Conservation (phyloP, 2,329 filamentous ascomycete species). For the Fusarium incarnatum region DNA sequence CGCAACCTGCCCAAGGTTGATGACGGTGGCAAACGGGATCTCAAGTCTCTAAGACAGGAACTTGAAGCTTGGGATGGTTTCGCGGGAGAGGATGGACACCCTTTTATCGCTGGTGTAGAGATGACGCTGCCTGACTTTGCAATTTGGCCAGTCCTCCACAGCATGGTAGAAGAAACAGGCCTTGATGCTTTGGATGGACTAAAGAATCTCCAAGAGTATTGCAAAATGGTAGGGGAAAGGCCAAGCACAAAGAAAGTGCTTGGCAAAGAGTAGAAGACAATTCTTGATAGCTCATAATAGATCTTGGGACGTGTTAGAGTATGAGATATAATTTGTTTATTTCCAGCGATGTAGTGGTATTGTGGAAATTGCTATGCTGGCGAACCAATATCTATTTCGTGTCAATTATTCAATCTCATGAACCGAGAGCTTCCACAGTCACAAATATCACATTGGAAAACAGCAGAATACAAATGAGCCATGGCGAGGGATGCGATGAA, state of each 20-base stretch:
- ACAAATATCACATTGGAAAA: constrained; percentile 4
- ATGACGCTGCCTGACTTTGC: constrained; percentile 66
- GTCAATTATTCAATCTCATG: constrained; percentile 6
- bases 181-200: constrained; percentile 48
- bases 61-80: constrained; percentile 58
- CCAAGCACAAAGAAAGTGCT: constrained; percentile 43
- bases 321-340: not conserved
- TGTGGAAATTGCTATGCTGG: not conserved
- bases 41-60: constrained; percentile 47
- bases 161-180: constrained; percentile 54
- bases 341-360: not conserved
- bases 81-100: constrained; percentile 45
- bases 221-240: constrained; percentile 45
- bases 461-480: not conserved
- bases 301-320: not conserved
- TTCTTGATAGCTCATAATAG: not conserved
- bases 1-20: constrained; percentile 30
- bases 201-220: constrained; percentile 53
- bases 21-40: constrained; percentile 10
- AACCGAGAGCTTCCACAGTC: not conserved
- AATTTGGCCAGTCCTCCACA: constrained; percentile 66
- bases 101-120: constrained; percentile 59
- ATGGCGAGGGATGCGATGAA: not conserved
- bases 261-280: constrained; percentile 12
- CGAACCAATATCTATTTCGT: constrained; percentile 1